Conservation (phyloP, 179 eudicot genomes). For the Heliamphora pulchella region DNA sequence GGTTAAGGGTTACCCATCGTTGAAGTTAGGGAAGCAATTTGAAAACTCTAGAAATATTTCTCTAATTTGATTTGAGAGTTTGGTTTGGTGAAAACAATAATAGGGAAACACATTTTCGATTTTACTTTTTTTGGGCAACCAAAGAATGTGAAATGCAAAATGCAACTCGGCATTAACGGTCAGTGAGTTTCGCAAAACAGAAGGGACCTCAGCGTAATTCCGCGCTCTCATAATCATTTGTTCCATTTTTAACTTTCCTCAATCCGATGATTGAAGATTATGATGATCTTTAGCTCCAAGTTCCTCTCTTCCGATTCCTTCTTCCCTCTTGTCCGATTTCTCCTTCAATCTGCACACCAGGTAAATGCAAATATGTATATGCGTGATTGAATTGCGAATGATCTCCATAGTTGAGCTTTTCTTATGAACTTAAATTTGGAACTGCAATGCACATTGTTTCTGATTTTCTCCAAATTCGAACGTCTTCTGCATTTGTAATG, state of each 20-base stretch:
- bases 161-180: conserved; percentile 29
- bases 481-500: not conserved
- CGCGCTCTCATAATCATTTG: not conserved
- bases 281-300: not conserved
- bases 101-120: not conserved
- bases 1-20: too few species aligned
- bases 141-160: conserved; percentile 18
- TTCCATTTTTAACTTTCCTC: not conserved
- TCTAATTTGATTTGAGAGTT: too few species aligned
- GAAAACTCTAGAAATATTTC: too few species aligned
- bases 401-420: conserved; percentile 6
- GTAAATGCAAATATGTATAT: not conserved
- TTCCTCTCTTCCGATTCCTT: not conserved
- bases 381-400: not conserved
- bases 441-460: not conserved
- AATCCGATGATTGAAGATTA: not conserved
- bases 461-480: not conserved
- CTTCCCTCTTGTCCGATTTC: not conserved
- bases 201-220: conserved; percentile 17
- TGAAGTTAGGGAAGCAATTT: too few species aligned
- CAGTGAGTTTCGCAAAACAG: conserved; percentile 19
- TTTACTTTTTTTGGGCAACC: conserved; percentile 4
- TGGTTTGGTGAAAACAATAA: not conserved
- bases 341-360: conserved; percentile 14
- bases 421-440: not conserved